Evolutionary conservation across 352 stramenopile genomes (phyloP).

Genomic region (Phytophthora pini): DNA sequence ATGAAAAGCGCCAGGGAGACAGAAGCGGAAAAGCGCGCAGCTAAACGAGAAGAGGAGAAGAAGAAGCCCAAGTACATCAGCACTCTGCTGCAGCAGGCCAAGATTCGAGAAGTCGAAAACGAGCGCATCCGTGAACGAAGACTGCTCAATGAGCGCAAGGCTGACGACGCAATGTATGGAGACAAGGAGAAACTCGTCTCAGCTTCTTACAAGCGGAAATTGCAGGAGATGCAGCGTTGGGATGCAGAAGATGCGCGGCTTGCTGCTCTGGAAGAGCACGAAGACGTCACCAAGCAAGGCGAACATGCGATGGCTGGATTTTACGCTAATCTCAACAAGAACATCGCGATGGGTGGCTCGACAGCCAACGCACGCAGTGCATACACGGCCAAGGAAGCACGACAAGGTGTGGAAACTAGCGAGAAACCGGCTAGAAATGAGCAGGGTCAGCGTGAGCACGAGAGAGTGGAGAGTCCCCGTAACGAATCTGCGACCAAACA

Average conservation of each 20-base stretch:
- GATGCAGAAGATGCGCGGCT: conserved; percentile 80
- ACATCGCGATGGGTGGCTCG: conserved; percentile 91
- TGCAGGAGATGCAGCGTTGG: conserved; percentile 91
- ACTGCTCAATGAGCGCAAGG: conserved; percentile 84
- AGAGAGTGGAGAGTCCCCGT: neutral
- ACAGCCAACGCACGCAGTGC: conserved; percentile 73
- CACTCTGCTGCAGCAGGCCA: conserved; percentile 90
- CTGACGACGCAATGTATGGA: conserved; percentile 81
- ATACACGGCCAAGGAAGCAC: conserved; percentile 69
- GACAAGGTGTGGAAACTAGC: conserved; percentile 7
- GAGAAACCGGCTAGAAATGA: conserved; percentile 12
- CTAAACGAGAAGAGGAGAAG: conserved; percentile 65
- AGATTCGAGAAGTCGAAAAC: conserved; percentile 90
- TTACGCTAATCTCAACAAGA: conserved; percentile 93
- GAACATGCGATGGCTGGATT: conserved; percentile 86
- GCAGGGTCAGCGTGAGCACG: neutral
- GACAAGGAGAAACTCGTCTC: conserved; percentile 93
- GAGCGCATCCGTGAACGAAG: conserved; percentile 89
- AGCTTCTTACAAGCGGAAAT: conserved; percentile 91
- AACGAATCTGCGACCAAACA: conserved; percentile 32
- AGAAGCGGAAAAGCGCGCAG: conserved; percentile 51
- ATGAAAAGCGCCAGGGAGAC: conserved; percentile 63
- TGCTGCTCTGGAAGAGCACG: conserved; percentile 64
- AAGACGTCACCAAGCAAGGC: conserved; percentile 81
- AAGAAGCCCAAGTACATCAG: conserved; percentile 89